Percentiles rank a stretch among this genome's conserved stretches.
These are phyloP conservation scores for Diphasiastrum complanatum DNA, from an alignment of 83 land plant genomes.

Conservation along the genomic window DNA sequence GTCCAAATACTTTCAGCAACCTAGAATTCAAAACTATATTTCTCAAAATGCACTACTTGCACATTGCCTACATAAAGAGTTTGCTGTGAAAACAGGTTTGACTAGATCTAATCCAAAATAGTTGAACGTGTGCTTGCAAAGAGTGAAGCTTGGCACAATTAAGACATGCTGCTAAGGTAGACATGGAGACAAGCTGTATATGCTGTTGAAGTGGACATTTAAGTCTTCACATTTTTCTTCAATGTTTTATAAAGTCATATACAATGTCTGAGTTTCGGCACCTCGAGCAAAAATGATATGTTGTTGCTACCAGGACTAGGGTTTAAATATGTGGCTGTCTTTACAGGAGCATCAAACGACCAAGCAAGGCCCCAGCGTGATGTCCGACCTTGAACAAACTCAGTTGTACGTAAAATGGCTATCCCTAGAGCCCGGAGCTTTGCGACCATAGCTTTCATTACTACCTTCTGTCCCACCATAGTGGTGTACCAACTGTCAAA, in stretches of 20 bases:
- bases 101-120: no score
- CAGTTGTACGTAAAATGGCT: slow-evolving; percentile 77
- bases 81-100: no score
- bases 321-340: slow-evolving; percentile 20
- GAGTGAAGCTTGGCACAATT: not conserved
- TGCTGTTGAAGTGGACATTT: no score
- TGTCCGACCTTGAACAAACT: slow-evolving; percentile 94
- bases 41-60: no score
- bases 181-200: not conserved
- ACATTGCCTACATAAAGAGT: no score
- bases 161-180: not conserved
- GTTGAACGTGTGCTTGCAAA: no score
- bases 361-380: slow-evolving; percentile 97
- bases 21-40: not conserved
- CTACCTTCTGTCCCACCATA: slow-evolving; percentile 83
- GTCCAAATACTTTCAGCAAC: not conserved
- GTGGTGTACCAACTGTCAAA: slow-evolving; percentile 78
- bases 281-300: slow-evolving; percentile 78
- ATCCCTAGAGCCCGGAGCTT: slow-evolving; percentile 64
- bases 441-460: slow-evolving; percentile 46
- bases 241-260: not conserved
- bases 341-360: slow-evolving; percentile 58
- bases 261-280: not conserved
- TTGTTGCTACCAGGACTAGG: slow-evolving; percentile 22
- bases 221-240: not conserved